Evolutionary conservation across 2,329 filamentous ascomycete species (phyloP), one percentile per base, ranked within the genome.

Genomic region (Proliferodiscus dingleyae): DNA sequence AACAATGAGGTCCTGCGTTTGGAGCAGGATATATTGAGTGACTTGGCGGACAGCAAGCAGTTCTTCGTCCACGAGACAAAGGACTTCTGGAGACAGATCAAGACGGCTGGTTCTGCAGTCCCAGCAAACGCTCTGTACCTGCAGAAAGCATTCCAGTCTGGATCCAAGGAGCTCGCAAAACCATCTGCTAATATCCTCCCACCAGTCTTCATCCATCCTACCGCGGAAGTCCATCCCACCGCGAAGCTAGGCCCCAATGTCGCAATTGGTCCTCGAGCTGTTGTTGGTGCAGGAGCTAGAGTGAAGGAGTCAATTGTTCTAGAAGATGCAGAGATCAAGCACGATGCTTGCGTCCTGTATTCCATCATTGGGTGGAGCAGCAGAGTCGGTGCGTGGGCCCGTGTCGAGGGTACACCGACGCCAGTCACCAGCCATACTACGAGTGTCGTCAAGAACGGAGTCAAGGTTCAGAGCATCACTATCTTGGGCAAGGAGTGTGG

Each of bases 31-130:
- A 95, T 97, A 42, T 78, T 98, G 49, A 86, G 89, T 41, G 91
- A 97, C 63, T 82, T 97, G 62, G 91, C 93, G 51, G 93, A 97
- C 70, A 95, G 81, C 78, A 93, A 95, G 71, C 88, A 93, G 68
- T 98, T 98, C 75, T 97, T 89, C 70, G 93, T 97, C 24, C 87
- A 95, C 67, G 93, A 98, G 74, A 97, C 91, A 56, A 95, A 94
- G 73, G 93, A 97, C 68, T 98, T 98, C 70, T 98, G 93, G 93
- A 89, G 93, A 60, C 93, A 98, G 75, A 97, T 98, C 79, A 98
- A 98, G 80, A 96, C 93, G 2, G 93, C 93, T 49, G 93, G 93
- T 49, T 97, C 91, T 5, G 93, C 93, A 40, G 89, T 98, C 22
- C 93, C 93, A 13, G 93, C 93, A 53, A 97, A 97, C 63, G 93